Base-by-base conservation (phyloP, 148 eudicot genomes). In the Chenopodium quinoa region DNA sequence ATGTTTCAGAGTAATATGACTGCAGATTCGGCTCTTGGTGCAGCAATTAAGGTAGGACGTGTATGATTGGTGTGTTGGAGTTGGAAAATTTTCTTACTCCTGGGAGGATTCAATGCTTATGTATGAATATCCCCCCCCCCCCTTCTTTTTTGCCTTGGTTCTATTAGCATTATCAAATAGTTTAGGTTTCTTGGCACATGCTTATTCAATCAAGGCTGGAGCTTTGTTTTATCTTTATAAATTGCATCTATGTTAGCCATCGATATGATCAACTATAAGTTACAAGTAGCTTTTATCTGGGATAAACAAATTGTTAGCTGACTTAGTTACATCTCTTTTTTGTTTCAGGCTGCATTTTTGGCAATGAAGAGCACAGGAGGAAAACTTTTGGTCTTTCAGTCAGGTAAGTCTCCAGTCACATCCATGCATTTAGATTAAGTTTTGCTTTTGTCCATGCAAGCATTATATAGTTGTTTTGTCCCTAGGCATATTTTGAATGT, bases 341-440 rank as follows among this genome's bases (percentile, higher is more conserved):
- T 83, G 75, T 81, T 80, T 77, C 86, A 93, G 98, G 99, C 95
- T 83, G 98, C 95, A 76, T 96, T 86, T 89, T 85, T 96, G 92
- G 99, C 99, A 60, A 91, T 96, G 97, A 92, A 96, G 89, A 89
- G 84, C 80, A 89, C 92, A 58, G 99, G 99, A 75, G 99, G 99
- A 79, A 96, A 93, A 86, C 97, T 96, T 67, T 87, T 93, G 78
- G 99, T 94, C 78, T 96, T 96, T 82, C 99, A 93, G 75, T 91
- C 99, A 80, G 98, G 99, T 77, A 90, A 89, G 87, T 66, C n/a
- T 79, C 48, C 23, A 52, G 31, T 76, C 27, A 54, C 73, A 44
- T 73, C 9, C 76, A 34, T 54, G 75, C 37, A 73, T 69, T 68
- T 13, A 27, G 70, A 66, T 27, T 9, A 8, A 22, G 70, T 25